Percentiles rank a stretch among this genome's conserved stretches.
Evolutionary conservation across 441 rosid species (phyloP).

Genomic region (Populus hybrid): DNA sequence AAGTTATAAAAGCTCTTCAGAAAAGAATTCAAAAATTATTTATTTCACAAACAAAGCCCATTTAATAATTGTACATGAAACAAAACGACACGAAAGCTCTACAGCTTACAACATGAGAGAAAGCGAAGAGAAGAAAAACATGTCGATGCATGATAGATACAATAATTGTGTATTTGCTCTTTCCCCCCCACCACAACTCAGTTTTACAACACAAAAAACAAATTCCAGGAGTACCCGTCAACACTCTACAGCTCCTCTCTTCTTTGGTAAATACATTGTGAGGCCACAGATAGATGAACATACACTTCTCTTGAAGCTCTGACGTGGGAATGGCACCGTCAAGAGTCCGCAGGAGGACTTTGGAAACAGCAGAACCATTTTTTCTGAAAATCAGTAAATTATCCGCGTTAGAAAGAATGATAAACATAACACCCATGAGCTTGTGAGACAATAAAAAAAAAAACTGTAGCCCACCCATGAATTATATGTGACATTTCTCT

Average conservation of each 20-base stretch:
- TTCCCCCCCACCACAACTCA: slow-evolving; percentile 40
- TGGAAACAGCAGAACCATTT: slow-evolving; percentile 93
- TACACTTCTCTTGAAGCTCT: slow-evolving; percentile 26
- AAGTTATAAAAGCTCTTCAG: not conserved
- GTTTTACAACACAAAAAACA: slow-evolving; percentile 49
- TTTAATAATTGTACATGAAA: slow-evolving; percentile 29
- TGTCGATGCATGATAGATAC: slow-evolving; percentile 53
- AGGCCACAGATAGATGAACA: slow-evolving; percentile 31
- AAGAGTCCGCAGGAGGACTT: slow-evolving; percentile 67
- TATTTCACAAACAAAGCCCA: slow-evolving; percentile 27
- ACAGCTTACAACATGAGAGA: slow-evolving; percentile 24
- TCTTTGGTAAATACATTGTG: slow-evolving; percentile 38
- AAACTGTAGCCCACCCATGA: not conserved
- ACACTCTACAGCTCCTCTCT: slow-evolving; percentile 42
- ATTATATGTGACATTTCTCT: not conserved
- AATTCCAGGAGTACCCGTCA: slow-evolving; percentile 44
- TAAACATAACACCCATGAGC: not conserved
- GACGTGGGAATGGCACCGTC: slow-evolving; percentile 25
- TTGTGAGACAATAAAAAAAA: not conserved
- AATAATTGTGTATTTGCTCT: slow-evolving; percentile 30
- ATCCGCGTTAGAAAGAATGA: slow-evolving; percentile 4
- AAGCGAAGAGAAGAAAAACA: slow-evolving; percentile 22
- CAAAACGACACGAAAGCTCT: slow-evolving; percentile 34
- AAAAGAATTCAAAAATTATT: slow-evolving; percentile 3
- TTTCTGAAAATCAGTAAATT: slow-evolving; percentile 41